phyloP scores from a whole-genome alignment of 768 basidiomycete species.

The Suillus alpinus region DNA sequence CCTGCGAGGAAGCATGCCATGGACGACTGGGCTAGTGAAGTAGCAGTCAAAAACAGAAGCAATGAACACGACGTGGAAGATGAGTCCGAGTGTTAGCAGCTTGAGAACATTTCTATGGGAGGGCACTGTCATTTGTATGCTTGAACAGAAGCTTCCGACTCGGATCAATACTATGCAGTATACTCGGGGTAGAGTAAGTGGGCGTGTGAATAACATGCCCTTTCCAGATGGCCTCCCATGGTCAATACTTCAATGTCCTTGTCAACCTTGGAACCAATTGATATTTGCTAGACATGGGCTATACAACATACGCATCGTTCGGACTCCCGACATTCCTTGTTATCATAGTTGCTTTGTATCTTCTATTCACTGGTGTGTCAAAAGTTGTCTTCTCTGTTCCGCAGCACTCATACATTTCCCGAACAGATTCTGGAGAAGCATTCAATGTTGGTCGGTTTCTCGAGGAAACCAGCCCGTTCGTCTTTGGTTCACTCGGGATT shows the following conservation, averaged over 20 bases:
- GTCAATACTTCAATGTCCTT: background rate
- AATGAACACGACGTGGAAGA: conserved; percentile 75
- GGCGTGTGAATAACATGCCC: background rate
- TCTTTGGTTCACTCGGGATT: conserved; percentile 89
- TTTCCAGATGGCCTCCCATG: background rate
- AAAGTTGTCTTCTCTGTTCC: background rate
- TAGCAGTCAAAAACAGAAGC: conserved; percentile 83
- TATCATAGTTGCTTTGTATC: conserved; percentile 73
- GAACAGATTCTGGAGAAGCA: conserved; percentile 76
- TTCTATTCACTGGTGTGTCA: conserved; percentile 81
- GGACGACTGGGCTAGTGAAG: conserved; percentile 79
- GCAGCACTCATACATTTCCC: conserved; percentile 3
- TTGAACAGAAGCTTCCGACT: background rate
- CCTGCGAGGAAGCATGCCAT: conserved; percentile 66
- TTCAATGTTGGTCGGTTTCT: conserved; percentile 95
- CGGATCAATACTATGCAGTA: too few relatives aligned
- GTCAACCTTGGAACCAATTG: background rate
- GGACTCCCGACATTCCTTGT: conserved; percentile 67
- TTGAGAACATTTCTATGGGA: conserved; percentile 23
- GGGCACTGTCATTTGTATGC: conserved; percentile 13
- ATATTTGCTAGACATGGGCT: conserved; percentile 22
- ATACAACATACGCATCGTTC: conserved; percentile 55
- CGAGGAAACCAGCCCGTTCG: conserved; percentile 90
- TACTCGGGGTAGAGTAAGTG: too few relatives aligned
- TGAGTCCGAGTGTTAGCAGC: conserved; percentile 62